Percentiles rank a stretch among this genome's conserved stretches.
phyloP scores from a whole-genome alignment of 192 early-diverging fungal species.

The Kappamyces sp. region DNA sequence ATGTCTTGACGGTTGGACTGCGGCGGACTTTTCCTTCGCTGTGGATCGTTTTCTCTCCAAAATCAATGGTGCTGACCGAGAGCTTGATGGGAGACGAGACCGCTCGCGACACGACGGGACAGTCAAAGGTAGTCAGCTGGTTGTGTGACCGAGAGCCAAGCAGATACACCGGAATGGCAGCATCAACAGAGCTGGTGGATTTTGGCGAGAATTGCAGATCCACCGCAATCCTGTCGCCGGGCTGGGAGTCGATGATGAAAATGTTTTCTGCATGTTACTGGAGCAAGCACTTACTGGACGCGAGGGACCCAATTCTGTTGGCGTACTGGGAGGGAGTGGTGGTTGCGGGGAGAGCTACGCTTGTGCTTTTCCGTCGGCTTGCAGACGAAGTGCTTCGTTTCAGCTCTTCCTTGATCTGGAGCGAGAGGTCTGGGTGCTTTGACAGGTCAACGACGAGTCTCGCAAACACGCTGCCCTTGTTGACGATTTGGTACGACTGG shows the following conservation, averaged over 20 bases:
- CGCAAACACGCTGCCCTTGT: constrained; percentile 25
- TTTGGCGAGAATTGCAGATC: constrained; percentile 1
- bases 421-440: constrained; percentile 28
- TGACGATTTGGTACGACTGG: constrained; percentile 18
- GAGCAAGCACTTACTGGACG: no score
- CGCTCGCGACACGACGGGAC: background rate
- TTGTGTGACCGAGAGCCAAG: background rate
- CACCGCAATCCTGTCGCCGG: constrained; percentile 1
- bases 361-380: background rate
- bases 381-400: background rate
- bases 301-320: no score
- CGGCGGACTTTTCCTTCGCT: background rate
- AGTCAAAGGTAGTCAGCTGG: background rate
- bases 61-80: background rate
- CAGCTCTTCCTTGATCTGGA: background rate
- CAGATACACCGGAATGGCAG: background rate
- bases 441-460: constrained; percentile 36
- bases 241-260: constrained; percentile 11
- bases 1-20: background rate
- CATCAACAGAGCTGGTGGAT: background rate
- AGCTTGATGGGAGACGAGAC: constrained; percentile 8
- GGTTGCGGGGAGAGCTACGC: no score
- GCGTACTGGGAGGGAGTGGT: background rate
- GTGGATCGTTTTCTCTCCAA: constrained; percentile 9
- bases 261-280: no score